phyloP scores from a whole-genome alignment of 805 yeast species.

The Candida nemodendra region DNA sequence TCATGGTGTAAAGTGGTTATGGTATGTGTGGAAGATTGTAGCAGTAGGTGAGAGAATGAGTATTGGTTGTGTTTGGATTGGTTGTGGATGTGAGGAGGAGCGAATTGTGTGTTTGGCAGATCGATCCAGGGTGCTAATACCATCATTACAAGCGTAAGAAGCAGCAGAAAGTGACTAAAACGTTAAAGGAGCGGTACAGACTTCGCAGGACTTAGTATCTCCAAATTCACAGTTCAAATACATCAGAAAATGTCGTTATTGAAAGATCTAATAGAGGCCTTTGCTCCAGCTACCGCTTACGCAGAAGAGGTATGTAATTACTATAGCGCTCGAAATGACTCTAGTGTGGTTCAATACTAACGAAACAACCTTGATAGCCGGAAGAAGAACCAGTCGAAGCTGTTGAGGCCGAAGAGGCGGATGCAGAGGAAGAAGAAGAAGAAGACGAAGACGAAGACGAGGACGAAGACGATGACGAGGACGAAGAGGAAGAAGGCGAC shows the following conservation, averaged over 20 bases:
- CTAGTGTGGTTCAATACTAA: too few species aligned
- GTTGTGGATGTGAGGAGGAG: too few species aligned
- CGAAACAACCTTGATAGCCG: too few species aligned
- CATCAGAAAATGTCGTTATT: conserved; percentile 39
- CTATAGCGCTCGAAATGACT: too few species aligned
- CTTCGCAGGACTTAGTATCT: too few species aligned
- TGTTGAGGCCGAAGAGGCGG: conserved; percentile 51
- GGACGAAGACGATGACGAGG: conserved; percentile 40
- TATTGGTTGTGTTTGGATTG: background rate
- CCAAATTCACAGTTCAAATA: background rate
- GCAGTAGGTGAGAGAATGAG: background rate
- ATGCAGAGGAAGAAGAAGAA: conserved; percentile 50
- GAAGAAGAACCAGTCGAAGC: conserved; percentile 36
- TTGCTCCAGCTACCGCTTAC: conserved; percentile 75
- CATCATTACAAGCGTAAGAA: too few species aligned
- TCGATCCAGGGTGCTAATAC: too few species aligned
- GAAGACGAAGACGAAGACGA: conserved; percentile 39
- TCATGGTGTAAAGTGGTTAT: conserved; percentile 1
- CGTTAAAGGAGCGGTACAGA: background rate
- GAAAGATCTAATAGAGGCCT: conserved; percentile 75
- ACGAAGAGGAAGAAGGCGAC: conserved; percentile 63
- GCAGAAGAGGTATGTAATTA: conserved; percentile 66
- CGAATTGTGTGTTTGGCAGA: too few species aligned
- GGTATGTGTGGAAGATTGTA: background rate
- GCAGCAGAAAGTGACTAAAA: too few species aligned